Conservation (phyloP, 2,329 filamentous ascomycete species). For the Aspergillus brunneoviolaceus region DNA sequence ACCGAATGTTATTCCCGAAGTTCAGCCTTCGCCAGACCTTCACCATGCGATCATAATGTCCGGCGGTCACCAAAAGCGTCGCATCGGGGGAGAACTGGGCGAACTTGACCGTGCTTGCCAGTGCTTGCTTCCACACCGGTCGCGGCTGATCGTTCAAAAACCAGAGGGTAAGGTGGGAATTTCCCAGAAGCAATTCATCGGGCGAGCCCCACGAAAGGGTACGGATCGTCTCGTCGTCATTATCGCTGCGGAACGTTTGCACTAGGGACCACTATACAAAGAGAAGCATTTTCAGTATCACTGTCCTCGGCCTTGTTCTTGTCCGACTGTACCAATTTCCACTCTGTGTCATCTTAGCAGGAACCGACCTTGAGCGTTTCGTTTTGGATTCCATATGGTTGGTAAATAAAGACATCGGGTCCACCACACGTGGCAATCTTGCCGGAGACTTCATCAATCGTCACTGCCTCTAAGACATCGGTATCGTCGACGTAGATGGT, state of each 20-base stretch:
- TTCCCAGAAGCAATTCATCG: conserved; percentile 80
- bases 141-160: conserved; percentile 48
- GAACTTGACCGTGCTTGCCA: conserved; percentile 72
- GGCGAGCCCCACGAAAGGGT: conserved; percentile 83
- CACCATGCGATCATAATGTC: conserved; percentile 74
- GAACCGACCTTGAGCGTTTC: conserved; percentile 68
- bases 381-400: conserved; percentile 68
- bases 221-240: conserved; percentile 45
- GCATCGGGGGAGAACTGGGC: conserved; percentile 84
- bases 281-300: conserved; percentile 5
- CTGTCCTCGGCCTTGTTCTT: conserved; percentile 10
- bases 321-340: neutral
- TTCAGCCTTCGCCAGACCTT: conserved; percentile 91
- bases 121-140: conserved; percentile 69
- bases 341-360: conserved; percentile 13
- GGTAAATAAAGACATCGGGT: conserved; percentile 70
- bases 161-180: conserved; percentile 69
- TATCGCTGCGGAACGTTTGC: conserved; percentile 49
- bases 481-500: conserved; percentile 84
- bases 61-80: conserved; percentile 78
- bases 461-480: conserved; percentile 69
- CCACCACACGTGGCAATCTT: conserved; percentile 78
- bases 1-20: conserved; percentile 79
- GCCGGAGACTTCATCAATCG: conserved; percentile 76
- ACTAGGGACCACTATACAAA: conserved; percentile 58